phyloP scores from a whole-genome alignment of 148 eudicot genomes.

The Nepenthes gracilis region DNA sequence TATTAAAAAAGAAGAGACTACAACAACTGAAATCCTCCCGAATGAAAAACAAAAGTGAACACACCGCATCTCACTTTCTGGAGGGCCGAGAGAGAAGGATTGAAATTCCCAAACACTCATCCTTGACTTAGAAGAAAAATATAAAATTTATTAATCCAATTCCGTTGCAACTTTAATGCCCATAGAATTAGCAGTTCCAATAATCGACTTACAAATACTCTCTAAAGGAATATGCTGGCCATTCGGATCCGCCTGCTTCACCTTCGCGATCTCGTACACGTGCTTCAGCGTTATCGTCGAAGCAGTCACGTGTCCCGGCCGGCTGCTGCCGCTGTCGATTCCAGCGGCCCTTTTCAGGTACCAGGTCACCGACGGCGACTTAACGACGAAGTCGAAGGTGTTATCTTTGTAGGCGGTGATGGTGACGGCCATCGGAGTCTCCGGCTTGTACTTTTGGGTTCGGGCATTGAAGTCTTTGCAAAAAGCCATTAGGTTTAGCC shows the following conservation, averaged over 20 bases:
- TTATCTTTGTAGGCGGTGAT: slow-evolving; percentile 76
- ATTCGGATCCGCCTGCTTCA: slow-evolving; percentile 65
- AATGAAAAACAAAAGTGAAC: too few species aligned
- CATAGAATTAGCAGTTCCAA: slow-evolving; percentile 82
- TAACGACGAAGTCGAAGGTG: slow-evolving; percentile 71
- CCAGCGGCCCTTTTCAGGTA: slow-evolving; percentile 85
- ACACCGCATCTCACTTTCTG: too few species aligned
- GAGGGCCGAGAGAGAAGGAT: too few species aligned
- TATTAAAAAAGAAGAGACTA: too few species aligned
- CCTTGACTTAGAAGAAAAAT: too few species aligned
- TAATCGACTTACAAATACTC: slow-evolving; percentile 57
- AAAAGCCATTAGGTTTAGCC: slow-evolving; percentile 81
- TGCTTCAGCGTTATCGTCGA: slow-evolving; percentile 54
- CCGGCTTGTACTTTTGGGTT: slow-evolving; percentile 81
- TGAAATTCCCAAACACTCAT: too few species aligned
- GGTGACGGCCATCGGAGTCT: slow-evolving; percentile 69
- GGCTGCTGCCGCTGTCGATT: slow-evolving; percentile 49
- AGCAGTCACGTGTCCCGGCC: slow-evolving; percentile 59
- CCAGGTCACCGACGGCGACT: slow-evolving; percentile 73
- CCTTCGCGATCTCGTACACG: slow-evolving; percentile 74
- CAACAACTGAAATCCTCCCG: too few species aligned
- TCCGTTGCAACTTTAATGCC: slow-evolving; percentile 66
- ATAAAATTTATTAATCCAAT: slow-evolving; percentile 26
- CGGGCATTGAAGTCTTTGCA: slow-evolving; percentile 92
- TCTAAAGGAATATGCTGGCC: slow-evolving; percentile 55